Evolutionary conservation across 2,329 filamentous ascomycete genomes (phyloP), one percentile per base, ranked within the genome.

Genomic region (Sclerotinia nivalis): DNA sequence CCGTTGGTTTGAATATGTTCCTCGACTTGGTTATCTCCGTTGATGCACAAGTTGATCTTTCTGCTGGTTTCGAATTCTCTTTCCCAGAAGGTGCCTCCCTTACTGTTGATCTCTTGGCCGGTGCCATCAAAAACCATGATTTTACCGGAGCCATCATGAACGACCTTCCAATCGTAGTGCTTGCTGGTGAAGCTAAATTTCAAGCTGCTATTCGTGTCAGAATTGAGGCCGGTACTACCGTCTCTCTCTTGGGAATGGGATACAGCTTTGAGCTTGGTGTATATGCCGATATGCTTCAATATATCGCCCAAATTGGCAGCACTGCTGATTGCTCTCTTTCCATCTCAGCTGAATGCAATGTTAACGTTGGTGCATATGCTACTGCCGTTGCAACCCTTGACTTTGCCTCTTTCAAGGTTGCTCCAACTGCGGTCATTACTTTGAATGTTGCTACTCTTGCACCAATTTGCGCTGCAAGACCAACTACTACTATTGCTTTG

Each of bases 11-110:
- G n/a, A 69, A 72, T 13, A 40, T 76, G 15, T 69, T 72, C 67
- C 62, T 76, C 37, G 74, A 76, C 58, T 69, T 76, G 52, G 72
- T 75, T 18, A 72, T 76, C 52, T 73, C 72, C 31, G 52, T 75
- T 6, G 68, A 55, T 62, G 73, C 73, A 15, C 66, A 66, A 28
- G 69, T 75, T 15, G 73, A 76, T 65, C 62, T 76, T 8, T 54
- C 66, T 40, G 71, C 71, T 59, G 74, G 74, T 52, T 76, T 76
- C 68, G 73, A 73, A 47, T 73, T 76, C 66, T 64, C 72, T 1
- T 74, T 76, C 58, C 73, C 74, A 13, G 69, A 75, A 28, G 73
- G 74, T 15, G 68, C 73, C 10, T 74, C 70, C 56, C 69, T 76
- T n/a, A 70, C 71, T 52, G 72, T 76, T 61, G 75, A 75, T 61